Percentiles rank a stretch among this genome's conserved stretches.
These are phyloP conservation scores for Excoecaria agallocha DNA, from an alignment of 345 rosid species.

Conservation along the genomic window DNA sequence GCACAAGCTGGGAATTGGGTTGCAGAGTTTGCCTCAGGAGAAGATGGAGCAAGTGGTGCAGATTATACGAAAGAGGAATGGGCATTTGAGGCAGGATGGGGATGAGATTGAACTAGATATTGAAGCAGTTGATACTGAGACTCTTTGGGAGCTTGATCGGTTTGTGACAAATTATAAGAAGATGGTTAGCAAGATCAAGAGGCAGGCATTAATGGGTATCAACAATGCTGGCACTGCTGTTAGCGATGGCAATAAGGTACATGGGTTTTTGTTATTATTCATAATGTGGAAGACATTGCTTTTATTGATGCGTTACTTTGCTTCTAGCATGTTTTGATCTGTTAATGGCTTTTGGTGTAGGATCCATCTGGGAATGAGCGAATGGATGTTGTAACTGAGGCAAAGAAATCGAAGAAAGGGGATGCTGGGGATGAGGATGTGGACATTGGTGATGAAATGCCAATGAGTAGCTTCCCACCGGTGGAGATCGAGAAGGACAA, in stretches of 20 bases:
- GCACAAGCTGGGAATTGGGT: constrained; percentile 59
- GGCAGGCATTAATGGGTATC: constrained; percentile 53
- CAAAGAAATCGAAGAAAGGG: constrained; percentile 64
- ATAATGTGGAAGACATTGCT: not conserved
- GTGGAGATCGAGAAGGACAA: constrained; percentile 82
- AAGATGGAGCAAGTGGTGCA: constrained; percentile 77
- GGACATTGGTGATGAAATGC: constrained; percentile 89
- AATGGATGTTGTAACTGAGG: constrained; percentile 44
- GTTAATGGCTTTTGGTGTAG: constrained; percentile 14
- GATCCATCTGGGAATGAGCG: constrained; percentile 32
- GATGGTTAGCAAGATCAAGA: constrained; percentile 71
- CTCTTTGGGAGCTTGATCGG: constrained; percentile 81
- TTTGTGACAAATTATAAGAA: constrained; percentile 77
- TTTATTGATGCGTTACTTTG: not conserved
- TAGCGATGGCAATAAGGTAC: constrained; percentile 39
- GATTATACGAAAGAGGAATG: constrained; percentile 71
- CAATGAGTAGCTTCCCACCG: constrained; percentile 68
- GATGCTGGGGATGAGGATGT: constrained; percentile 83
- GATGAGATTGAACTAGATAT: constrained; percentile 85
- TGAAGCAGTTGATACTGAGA: constrained; percentile 71
- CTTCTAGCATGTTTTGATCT: not conserved
- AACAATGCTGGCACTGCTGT: constrained; percentile 20
- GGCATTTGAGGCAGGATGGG: constrained; percentile 67
- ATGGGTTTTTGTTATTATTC: not conserved
- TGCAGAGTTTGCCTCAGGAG: constrained; percentile 79